Base-by-base conservation (phyloP, 805 yeast genomes). In the Pichia membranifaciens region DNA sequence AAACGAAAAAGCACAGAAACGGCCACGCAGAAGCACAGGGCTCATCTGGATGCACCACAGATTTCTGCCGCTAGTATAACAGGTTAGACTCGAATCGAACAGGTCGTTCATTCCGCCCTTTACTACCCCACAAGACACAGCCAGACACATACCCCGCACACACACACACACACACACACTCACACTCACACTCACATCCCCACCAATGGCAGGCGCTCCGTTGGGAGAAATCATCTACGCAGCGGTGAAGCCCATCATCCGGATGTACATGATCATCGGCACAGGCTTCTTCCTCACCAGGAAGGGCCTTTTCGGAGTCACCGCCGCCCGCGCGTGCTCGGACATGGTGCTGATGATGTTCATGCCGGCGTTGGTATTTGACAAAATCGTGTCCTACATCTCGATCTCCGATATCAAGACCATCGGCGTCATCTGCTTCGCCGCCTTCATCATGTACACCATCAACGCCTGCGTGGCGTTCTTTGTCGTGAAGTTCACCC, bases 191-290 rank as follows among this genome's bases (percentile, higher is more conserved):
- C 10, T 8, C 10, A 25, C 33, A 7, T 20, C 5, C 15, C 5
- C 13, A 18, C 28, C 6, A 33, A 48, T 48, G 55, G 25, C 48
- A 1, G 54, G 51, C 16, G 56, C 54, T 3, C 44, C 64, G 1
- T 46, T 64, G 25, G 60, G 60, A 1, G 59, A 62, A 36, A 54
- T 61, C 25, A 56, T 64, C 1, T 64, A 62, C 40, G 55, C 84
- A 7, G 71, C 91, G 1, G 87, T 84, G 23, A 84, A 82, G 64
- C 93, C 93, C 15, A 82, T 85, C 52, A 73, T 84, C 58, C 80
- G 85, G 61, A 82, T 85, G 62, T 85, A 85, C 59, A 65, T 84
- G 61, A 82, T 85, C 58, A 79, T 85, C 4, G 78, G 74, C 15
- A 62, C 81, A n/a, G 95, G 93, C 21, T 82, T 74, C 56, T 60